A percentile compares a stretch with the other conserved stretches of the same genome.
Conservation (phyloP, 2,329 filamentous ascomycete species). For the Tolypocladium tropicale region DNA sequence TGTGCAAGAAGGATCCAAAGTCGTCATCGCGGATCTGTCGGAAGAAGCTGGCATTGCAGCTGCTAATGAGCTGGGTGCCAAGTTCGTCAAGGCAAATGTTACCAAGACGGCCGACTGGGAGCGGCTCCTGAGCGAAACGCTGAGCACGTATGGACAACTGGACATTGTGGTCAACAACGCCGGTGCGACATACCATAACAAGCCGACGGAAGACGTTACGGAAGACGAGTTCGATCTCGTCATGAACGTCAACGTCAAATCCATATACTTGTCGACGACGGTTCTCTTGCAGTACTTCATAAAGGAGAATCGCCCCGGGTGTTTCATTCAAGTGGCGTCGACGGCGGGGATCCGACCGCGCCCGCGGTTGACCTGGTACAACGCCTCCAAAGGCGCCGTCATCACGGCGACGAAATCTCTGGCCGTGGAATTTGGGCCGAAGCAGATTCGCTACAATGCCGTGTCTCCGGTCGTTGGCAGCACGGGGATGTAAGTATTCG, state of each 20-base stretch:
- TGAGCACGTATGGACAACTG: conserved; percentile 37
- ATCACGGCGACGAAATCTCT: conserved; percentile 48
- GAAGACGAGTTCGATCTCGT: conserved; percentile 57
- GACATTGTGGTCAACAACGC: conserved; percentile 55
- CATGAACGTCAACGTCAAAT: conserved; percentile 60
- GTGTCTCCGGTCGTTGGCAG: conserved; percentile 59
- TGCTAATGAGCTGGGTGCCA: conserved; percentile 32
- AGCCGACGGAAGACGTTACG: conserved; percentile 52
- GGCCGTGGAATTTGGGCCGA: conserved; percentile 62
- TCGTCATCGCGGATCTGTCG: conserved; percentile 53
- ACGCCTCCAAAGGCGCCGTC: conserved; percentile 57
- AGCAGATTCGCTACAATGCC: conserved; percentile 63
- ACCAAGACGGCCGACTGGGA: conserved; percentile 44
- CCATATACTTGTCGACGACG: conserved; percentile 49
- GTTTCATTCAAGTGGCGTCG: conserved; percentile 56
- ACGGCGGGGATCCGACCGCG: conserved; percentile 51
- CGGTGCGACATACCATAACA: conserved; percentile 47
- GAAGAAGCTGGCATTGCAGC: conserved; percentile 37
- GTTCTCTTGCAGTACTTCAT: conserved; percentile 53
- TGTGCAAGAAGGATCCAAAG: conserved; percentile 46
- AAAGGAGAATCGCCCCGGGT: conserved; percentile 43
- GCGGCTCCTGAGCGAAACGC: conserved; percentile 30
- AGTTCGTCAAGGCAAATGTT: conserved; percentile 37
- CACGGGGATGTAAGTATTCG: conserved; percentile 43
- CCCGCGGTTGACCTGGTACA: conserved; percentile 59